Conservation (phyloP, 1,284 basidiomycete genomes). For the Heterobasidion annosum region DNA sequence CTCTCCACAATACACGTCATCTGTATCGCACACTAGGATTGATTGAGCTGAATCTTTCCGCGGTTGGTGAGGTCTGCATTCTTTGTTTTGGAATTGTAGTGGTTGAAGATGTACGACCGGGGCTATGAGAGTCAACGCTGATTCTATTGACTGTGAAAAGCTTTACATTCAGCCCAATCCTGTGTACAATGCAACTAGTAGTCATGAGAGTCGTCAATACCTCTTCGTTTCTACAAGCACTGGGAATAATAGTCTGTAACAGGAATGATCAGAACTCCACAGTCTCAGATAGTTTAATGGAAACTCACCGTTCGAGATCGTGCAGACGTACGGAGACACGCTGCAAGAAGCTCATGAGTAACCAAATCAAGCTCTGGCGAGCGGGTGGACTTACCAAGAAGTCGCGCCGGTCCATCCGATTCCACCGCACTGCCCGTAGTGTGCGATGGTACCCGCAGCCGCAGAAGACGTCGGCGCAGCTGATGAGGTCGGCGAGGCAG, state of each 20-base stretch:
- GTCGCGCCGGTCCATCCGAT: constrained; percentile 18
- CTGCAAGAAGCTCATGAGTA: not conserved
- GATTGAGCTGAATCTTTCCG: too few relatives aligned
- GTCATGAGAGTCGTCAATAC: too few relatives aligned
- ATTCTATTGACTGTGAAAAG: too few relatives aligned
- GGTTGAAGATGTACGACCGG: too few relatives aligned
- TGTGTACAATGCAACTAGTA: too few relatives aligned
- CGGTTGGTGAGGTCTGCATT: too few relatives aligned
- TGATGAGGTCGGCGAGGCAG: constrained; percentile 9
- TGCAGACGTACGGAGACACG: constrained; percentile 18
- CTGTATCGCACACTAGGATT: too few relatives aligned
- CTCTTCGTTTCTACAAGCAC: constrained; percentile 14
- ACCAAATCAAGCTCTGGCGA: not conserved
- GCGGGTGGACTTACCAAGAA: constrained; percentile 9
- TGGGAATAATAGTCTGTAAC: constrained; percentile 32
- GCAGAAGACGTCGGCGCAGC: constrained; percentile 6
- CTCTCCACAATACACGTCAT: too few relatives aligned
- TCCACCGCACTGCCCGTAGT: constrained; percentile 23
- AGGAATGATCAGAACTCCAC: not conserved
- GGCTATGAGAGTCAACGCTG: too few relatives aligned
- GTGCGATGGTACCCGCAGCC: constrained; percentile 14
- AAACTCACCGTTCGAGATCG: constrained; percentile 16
- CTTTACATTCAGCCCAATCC: too few relatives aligned
- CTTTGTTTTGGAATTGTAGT: too few relatives aligned
- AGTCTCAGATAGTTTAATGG: not conserved